Evolutionary conservation across 1,284 basidiomycete genomes (phyloP), one percentile per base, ranked within the genome.

Genomic region (Caloboletus inedulis): DNA sequence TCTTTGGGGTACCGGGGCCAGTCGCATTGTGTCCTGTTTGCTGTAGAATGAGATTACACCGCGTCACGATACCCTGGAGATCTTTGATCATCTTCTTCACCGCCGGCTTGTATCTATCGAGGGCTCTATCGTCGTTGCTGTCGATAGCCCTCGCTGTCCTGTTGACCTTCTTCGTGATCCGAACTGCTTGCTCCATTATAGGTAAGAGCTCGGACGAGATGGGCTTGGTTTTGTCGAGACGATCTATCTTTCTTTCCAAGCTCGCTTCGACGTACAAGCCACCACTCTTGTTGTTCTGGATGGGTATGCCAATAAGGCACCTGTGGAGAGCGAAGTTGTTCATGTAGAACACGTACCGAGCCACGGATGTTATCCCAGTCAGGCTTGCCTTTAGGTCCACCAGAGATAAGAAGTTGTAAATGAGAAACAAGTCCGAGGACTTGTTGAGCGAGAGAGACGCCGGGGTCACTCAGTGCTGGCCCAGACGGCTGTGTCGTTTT

Each of bases 11-110:
- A n/a, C 60, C 58, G 14, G 60, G 60, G 13, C 58, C 60, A 13
- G 47, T 58, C 16, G 58, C 58, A 13, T 46, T 30, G 23, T 41
- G 57, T 2, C 60, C 59, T 0, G 55, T 53, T 43, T 60, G 60
- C 27, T 58, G 60, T 10, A 62, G 44, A 39, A 60, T 54, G 21
- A 60, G 58, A 27, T 62, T 60, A 35, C 59, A 60, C 29, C 43
- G 54, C 7, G 60, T 60, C 18, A 60, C 59, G 18, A 58, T 48
- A 9, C 23, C 40, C 19, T 51, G 58, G 8, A 62, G 51, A 10
- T 48, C 29, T 8, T 51, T 43, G 19, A 52, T 57, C 48, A 60
- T 62, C 49, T 29, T 49, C 9, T 60, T 49, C 5, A 60, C 47
- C 14, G 12, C 42, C 0, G 49, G n/a, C 21, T 52, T 43, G 35